A percentile compares a stretch with the other conserved stretches of the same genome.
Evolutionary conservation across 768 basidiomycete genomes (phyloP).

Genomic region (Kondoa malvinella): DNA sequence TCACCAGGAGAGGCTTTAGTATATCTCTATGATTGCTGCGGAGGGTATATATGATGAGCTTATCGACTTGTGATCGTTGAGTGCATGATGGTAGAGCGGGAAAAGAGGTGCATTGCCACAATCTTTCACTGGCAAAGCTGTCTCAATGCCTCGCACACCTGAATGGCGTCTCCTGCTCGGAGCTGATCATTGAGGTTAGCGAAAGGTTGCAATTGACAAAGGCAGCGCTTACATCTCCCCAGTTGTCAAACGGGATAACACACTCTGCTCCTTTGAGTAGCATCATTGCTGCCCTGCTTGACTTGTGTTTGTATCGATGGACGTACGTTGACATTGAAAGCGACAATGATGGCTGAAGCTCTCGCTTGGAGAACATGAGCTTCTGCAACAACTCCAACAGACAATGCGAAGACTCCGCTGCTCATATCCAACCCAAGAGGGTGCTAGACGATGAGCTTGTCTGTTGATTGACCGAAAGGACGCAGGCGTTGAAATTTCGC

Average conservation of each 20-base stretch:
- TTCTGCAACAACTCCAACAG: conserved; percentile 76
- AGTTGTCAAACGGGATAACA: conserved; percentile 60
- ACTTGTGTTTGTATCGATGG: conserved; percentile 56
- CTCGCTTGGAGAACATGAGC: conserved; percentile 82
- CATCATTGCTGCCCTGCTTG: conserved; percentile 73
- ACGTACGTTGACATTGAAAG: conserved; percentile 66
- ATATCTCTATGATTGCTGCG: too few species aligned
- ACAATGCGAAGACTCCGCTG: conserved; percentile 59
- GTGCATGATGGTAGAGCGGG: too few species aligned
- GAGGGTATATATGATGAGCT: too few species aligned
- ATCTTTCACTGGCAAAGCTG: conserved; percentile 12
- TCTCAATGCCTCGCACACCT: conserved; percentile 17
- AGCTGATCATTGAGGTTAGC: background rate
- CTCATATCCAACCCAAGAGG: too few species aligned
- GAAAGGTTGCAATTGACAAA: background rate
- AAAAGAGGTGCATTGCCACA: too few species aligned
- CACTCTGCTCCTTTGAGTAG: conserved; percentile 77
- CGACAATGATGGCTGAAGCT: conserved; percentile 61
- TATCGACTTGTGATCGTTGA: too few species aligned
- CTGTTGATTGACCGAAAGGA: too few species aligned
- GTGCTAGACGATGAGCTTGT: too few species aligned
- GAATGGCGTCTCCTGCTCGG: conserved; percentile 17
- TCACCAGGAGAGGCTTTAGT: too few species aligned
- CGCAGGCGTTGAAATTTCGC: too few species aligned
- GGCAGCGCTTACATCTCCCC: conserved; percentile 33